phyloP scores from a whole-genome alignment of 345 rosid species.

The Isatis tinctoria region DNA sequence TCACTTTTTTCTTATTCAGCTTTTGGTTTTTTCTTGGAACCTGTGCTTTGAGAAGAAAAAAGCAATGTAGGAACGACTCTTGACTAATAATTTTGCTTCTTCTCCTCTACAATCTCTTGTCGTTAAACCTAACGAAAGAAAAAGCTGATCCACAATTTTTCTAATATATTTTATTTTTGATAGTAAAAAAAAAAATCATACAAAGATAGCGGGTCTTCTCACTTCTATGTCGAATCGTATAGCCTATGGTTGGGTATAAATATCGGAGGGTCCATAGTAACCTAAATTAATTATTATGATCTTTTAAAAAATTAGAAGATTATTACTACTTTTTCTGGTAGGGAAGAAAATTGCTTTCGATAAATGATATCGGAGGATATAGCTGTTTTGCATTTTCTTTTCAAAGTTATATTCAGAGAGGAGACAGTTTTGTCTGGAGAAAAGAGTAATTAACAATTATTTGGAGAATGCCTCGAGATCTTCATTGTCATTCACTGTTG shows the following conservation, averaged over 20 bases:
- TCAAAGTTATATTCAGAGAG: background rate
- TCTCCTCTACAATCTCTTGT: conserved; percentile 6
- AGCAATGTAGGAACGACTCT: conserved; percentile 19
- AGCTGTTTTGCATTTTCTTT: conserved; percentile 18
- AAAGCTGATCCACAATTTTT: conserved; percentile 15
- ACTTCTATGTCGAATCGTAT: conserved; percentile 4
- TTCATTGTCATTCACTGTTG: conserved; percentile 14
- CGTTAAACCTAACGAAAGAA: conserved; percentile 22
- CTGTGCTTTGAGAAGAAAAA: conserved; percentile 30
- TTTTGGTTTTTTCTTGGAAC: conserved; percentile 11
- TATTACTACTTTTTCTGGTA: background rate
- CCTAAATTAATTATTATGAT: conserved; percentile 5
- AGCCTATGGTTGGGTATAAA: background rate
- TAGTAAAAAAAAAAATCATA: background rate
- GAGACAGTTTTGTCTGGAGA: conserved; percentile 8
- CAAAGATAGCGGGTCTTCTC: conserved; percentile 19
- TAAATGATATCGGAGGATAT: conserved; percentile 5
- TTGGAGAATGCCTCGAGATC: conserved; percentile 11
- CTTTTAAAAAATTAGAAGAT: background rate
- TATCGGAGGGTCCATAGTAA: conserved; percentile 24
- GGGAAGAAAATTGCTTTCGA: conserved; percentile 7
- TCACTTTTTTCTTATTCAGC: conserved; percentile 12
- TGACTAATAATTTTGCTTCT: conserved; percentile 17
- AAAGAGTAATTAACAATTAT: conserved; percentile 6
- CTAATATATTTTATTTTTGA: background rate